These are phyloP conservation scores for Microcyclospora tardicrescens DNA, from an alignment of 2,329 filamentous ascomycete species.

Conservation along the genomic window DNA sequence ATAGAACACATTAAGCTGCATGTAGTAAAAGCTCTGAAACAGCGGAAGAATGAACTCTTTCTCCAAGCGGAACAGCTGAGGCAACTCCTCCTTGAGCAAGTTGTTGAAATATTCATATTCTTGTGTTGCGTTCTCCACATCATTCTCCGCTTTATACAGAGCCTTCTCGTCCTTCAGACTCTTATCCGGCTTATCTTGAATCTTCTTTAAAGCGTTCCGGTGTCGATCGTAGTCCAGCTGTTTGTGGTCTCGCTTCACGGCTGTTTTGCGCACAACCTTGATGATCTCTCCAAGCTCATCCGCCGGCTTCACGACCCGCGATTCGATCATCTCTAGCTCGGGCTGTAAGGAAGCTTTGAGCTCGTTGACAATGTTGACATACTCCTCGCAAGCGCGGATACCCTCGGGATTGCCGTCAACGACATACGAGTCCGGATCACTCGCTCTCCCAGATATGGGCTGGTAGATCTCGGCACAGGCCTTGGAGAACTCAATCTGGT, in stretches of 20 bases:
- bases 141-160: conserved; percentile 86
- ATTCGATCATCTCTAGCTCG: conserved; percentile 96
- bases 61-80: conserved; percentile 79
- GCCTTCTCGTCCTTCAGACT: conserved; percentile 94
- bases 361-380: conserved; percentile 80
- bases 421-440: conserved; percentile 73
- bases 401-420: conserved; percentile 83
- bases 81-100: conserved; percentile 87
- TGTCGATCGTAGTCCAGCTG: conserved; percentile 92
- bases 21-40: conserved; percentile 99
- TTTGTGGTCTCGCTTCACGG: conserved; percentile 88
- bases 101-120: conserved; percentile 99
- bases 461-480: conserved; percentile 96
- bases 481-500: conserved; percentile 97
- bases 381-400: conserved; percentile 91
- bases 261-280: conserved; percentile 84
- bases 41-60: conserved; percentile 90
- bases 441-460: conserved; percentile 89
- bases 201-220: conserved; percentile 70
- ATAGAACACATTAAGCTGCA: conserved; percentile 99
- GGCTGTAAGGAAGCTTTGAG: conserved; percentile 77
- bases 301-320: conserved; percentile 76
- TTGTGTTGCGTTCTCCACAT: conserved; percentile 80
- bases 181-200: conserved; percentile 97
- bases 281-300: conserved; percentile 90